phyloP scores from a whole-genome alignment of 352 stramenopile genomes.

The Globisporangium abappressorium region DNA sequence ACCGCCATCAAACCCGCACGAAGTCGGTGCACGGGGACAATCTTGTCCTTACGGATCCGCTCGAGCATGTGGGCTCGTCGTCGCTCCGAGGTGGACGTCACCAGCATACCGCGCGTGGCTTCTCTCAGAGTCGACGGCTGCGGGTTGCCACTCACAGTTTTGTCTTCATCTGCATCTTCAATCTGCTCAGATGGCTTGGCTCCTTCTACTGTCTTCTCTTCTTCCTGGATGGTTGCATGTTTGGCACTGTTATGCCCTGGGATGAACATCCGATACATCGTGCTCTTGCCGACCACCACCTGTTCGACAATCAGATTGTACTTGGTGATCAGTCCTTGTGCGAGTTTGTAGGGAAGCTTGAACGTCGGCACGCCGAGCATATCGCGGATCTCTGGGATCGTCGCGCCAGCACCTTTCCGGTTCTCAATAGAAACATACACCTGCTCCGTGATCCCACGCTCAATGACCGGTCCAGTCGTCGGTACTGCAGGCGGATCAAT shows the following conservation, averaged over 20 bases:
- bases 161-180: neutral
- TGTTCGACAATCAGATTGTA: conserved; percentile 78
- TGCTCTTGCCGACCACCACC: conserved; percentile 75
- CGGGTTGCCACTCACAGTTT: conserved; percentile 8
- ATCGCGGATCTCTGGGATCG: conserved; percentile 78
- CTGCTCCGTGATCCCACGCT: conserved; percentile 81
- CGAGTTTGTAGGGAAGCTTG: conserved; percentile 79
- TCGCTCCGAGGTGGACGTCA: conserved; percentile 52
- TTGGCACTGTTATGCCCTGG: conserved; percentile 15
- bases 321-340: conserved; percentile 73
- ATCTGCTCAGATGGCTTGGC: neutral
- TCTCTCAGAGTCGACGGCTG: conserved; percentile 63
- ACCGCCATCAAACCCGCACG: conserved; percentile 47
- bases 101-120: conserved; percentile 44
- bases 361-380: conserved; percentile 78
- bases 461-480: conserved; percentile 42
- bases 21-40: conserved; percentile 69
- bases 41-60: conserved; percentile 52
- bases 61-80: conserved; percentile 56
- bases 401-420: conserved; percentile 44
- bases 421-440: conserved; percentile 62
- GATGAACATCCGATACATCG: conserved; percentile 84
- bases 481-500: conserved; percentile 6
- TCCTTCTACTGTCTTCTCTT: neutral
- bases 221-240: too few relatives aligned